Percentiles rank a stretch among this genome's conserved stretches.
These are phyloP conservation scores for Boletus hoseneyae DNA, from an alignment of 1,284 basidiomycete genomes.

Conservation along the genomic window DNA sequence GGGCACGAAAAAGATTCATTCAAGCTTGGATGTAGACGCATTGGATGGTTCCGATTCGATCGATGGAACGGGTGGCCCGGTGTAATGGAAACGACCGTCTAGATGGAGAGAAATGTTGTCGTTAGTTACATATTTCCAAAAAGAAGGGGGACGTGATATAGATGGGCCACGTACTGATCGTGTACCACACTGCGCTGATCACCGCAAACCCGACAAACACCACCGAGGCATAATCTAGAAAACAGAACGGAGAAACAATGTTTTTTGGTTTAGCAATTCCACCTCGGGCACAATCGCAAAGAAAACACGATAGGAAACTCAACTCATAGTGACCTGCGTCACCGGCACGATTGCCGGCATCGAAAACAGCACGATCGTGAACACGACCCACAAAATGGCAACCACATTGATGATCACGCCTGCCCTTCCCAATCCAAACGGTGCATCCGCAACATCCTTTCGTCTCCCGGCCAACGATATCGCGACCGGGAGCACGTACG, in stretches of 20 bases:
- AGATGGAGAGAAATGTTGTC: not conserved
- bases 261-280: no score
- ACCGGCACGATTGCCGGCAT: conserved; percentile 55
- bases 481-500: conserved; percentile 50
- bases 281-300: no score
- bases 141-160: no score
- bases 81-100: conserved; percentile 41
- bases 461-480: conserved; percentile 43
- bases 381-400: conserved; percentile 46
- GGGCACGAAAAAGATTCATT: conserved; percentile 6
- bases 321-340: conserved; percentile 45
- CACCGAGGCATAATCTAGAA: conserved; percentile 54
- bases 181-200: conserved; percentile 55
- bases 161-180: conserved; percentile 41
- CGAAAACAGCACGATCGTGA: conserved; percentile 55
- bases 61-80: conserved; percentile 36
- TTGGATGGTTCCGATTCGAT: conserved; percentile 4
- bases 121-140: no score
- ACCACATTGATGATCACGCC: conserved; percentile 41
- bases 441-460: conserved; percentile 39
- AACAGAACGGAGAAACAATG: no score
- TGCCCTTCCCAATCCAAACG: conserved; percentile 41
- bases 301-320: no score
- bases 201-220: conserved; percentile 58
- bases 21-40: conserved; percentile 3